These are phyloP conservation scores for Gossypium rotundifolium DNA, from an alignment of 345 rosid species.

Conservation along the genomic window DNA sequence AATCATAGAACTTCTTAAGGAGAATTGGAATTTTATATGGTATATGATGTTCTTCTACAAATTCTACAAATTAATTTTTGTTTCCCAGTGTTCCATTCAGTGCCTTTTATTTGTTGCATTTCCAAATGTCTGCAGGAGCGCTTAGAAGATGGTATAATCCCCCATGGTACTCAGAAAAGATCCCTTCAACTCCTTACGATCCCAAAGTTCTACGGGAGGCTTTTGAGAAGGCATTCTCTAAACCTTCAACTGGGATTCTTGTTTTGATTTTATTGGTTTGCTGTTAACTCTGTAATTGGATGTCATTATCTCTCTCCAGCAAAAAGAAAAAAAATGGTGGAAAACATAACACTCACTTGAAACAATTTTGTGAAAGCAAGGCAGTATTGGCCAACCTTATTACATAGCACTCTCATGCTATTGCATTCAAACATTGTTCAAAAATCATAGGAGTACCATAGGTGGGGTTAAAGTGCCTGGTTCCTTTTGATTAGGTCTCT, in stretches of 20 bases:
- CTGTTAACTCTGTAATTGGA: constrained; percentile 1
- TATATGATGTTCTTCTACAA: not conserved
- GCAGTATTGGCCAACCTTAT: not conserved
- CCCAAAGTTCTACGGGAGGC: constrained; percentile 42
- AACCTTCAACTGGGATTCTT: constrained; percentile 1
- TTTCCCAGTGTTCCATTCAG: constrained; percentile 9
- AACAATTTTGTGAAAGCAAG: not conserved
- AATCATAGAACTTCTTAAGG: not conserved
- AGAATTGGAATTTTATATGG: not conserved
- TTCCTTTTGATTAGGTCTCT: not conserved
- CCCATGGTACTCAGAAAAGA: constrained; percentile 55
- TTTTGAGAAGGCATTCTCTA: constrained; percentile 58
- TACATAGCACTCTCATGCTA: not conserved
- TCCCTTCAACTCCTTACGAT: constrained; percentile 68
- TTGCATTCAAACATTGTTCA: not conserved
- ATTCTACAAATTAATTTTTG: not conserved
- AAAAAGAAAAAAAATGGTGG: not conserved
- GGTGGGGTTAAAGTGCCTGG: not conserved
- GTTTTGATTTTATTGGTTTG: not conserved
- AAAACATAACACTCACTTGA: not conserved
- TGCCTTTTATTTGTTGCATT: not conserved
- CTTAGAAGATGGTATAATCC: constrained; percentile 85
- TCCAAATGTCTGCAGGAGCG: constrained; percentile 38
- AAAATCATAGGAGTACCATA: not conserved
- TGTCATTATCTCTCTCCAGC: not conserved